Evolutionary conservation across 1,139 yeast genomes (phyloP).

Genomic region (Candida sojae): DNA sequence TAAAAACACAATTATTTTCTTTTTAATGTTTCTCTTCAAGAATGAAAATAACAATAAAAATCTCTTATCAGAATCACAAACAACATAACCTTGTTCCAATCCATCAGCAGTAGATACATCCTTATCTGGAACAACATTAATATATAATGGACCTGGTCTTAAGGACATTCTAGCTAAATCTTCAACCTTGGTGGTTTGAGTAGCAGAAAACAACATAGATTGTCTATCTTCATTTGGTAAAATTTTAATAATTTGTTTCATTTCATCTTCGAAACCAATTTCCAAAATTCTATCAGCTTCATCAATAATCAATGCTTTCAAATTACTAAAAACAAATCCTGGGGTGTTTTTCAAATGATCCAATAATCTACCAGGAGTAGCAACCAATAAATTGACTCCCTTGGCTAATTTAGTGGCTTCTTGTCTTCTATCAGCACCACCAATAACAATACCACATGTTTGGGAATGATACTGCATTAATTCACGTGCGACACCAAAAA

Average conservation of each 20-base stretch:
- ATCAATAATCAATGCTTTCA: constrained; percentile 91
- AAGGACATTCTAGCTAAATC: constrained; percentile 96
- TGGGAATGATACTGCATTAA: constrained; percentile 89
- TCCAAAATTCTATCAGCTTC: constrained; percentile 97
- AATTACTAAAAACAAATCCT: constrained; percentile 91
- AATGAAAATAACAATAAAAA: constrained; percentile 88
- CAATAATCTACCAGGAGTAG: constrained; percentile 95
- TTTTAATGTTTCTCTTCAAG: constrained; percentile 85
- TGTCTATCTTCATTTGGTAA: constrained; percentile 94
- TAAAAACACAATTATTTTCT: constrained; percentile 86
- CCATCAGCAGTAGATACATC: constrained; percentile 94
- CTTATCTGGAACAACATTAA: constrained; percentile 85
- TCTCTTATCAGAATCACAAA: constrained; percentile 93
- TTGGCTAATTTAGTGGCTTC: constrained; percentile 92
- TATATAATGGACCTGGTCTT: constrained; percentile 92
- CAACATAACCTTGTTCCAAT: constrained; percentile 96
- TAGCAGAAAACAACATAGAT: constrained; percentile 95
- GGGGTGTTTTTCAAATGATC: constrained; percentile 95
- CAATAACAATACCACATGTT: constrained; percentile 94
- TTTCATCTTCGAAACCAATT: constrained; percentile 97
- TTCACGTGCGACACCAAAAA: constrained; percentile 95
- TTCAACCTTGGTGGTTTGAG: constrained; percentile 98
- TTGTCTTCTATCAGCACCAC: constrained; percentile 97
- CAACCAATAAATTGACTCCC: constrained; percentile 91
- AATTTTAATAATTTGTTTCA: constrained; percentile 93